Base-by-base conservation (phyloP, 495 filamentous ascomycete genomes). In the Bryoglossum gracile region DNA sequence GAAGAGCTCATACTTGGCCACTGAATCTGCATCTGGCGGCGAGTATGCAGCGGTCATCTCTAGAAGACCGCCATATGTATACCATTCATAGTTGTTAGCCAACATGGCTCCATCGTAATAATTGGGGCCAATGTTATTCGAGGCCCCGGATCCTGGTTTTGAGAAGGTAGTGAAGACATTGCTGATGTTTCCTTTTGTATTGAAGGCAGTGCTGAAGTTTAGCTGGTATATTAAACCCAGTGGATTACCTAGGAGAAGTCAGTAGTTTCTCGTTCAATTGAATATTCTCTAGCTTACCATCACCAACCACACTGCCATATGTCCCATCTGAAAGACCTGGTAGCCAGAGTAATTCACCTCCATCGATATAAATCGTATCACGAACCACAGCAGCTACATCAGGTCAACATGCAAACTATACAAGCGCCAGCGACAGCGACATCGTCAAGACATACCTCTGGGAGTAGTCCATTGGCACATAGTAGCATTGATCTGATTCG, bases 351-450 rank as follows among this genome's bases (percentile, higher is more conserved):
- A 81, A 46, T 46, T 55, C 37, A 2, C 84, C 84, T 33, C 84
- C 84, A 58, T 88, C 83, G 16, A 88, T 46, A 54, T 82, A 88
- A 21, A 87, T 64, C 2, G 73, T 82, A 56, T 88, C 81, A 19
- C 72, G 76, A 34, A 87, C 68, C 1, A 83, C 62, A 39, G 75
- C 75, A 51, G 72, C 83, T 61, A 45, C 36, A 21, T 1, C 0
- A n/a, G 3, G 23, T 23, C 23, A 22, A 16, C 32, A 17, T 17
- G 8, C 11, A 28, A n/a, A 5, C 21, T 13, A 18, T 4, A 16
- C 0, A 10, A 26, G 4, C 8, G 21, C 19, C 47, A n/a, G 46
- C 8, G 6, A 14, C 18, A 33, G 34, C 39, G 17, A 16, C 11
- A 22, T 21, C 3, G 34, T 26, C 26, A 19, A 54, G n/a, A 3